These are phyloP conservation scores for Tubosaeta sp. DNA, from an alignment of 768 basidiomycete genomes.

Conservation along the genomic window DNA sequence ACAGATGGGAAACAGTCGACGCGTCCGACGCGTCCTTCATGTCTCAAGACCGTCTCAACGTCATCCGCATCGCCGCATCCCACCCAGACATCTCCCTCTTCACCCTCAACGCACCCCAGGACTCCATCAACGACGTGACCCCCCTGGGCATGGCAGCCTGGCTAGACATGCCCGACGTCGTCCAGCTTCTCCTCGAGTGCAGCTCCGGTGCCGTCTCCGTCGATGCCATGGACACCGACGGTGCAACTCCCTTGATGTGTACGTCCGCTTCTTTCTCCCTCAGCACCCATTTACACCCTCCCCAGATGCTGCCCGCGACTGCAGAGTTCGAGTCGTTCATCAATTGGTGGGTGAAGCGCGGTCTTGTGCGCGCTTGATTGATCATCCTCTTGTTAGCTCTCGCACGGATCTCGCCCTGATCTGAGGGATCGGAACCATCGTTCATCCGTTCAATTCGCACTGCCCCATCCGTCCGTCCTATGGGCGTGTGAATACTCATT, in stretches of 20 bases:
- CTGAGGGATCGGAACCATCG: slow-evolving; percentile 68
- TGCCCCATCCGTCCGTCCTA: slow-evolving; percentile 56
- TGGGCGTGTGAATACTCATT: slow-evolving; percentile 69
- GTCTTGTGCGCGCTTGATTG: slow-evolving; percentile 5
- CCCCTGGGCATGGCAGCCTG: slow-evolving; percentile 78
- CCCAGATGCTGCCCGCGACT: slow-evolving; percentile 74
- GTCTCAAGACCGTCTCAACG: slow-evolving; percentile 51
- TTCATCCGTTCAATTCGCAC: slow-evolving; percentile 65
- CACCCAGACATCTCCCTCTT: slow-evolving; percentile 60
- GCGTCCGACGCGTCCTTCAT: slow-evolving; percentile 67
- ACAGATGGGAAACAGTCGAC: slow-evolving; percentile 66
- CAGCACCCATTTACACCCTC: background rate
- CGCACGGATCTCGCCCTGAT: slow-evolving; percentile 69
- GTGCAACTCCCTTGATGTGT: slow-evolving; percentile 85
- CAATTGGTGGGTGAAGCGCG: slow-evolving; percentile 47
- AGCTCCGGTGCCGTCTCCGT: slow-evolving; percentile 62
- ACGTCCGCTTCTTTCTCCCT: slow-evolving; percentile 29
- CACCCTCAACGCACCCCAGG: slow-evolving; percentile 71
- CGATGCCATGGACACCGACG: slow-evolving; percentile 69
- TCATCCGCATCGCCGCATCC: slow-evolving; percentile 51
- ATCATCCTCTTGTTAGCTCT: slow-evolving; percentile 34
- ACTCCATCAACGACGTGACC: slow-evolving; percentile 66
- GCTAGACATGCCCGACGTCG: slow-evolving; percentile 59
- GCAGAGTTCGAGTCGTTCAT: slow-evolving; percentile 61
- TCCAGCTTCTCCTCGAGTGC: slow-evolving; percentile 60